Conservation (phyloP, 768 basidiomycete species). For the Daedaleopsis nitida region DNA sequence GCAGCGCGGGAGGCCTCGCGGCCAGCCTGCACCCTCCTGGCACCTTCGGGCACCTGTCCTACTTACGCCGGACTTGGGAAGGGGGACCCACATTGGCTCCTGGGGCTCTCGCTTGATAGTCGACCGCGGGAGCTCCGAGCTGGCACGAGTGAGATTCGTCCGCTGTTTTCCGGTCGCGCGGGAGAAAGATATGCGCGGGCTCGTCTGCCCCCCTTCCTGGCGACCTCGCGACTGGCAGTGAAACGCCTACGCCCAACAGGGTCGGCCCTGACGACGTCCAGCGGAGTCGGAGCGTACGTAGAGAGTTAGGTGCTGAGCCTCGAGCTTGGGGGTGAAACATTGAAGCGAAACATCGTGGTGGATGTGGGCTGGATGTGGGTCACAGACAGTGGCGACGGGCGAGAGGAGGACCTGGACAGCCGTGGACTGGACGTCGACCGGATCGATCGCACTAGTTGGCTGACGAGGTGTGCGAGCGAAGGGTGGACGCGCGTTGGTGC, state of each 20-base stretch:
- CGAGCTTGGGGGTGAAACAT: not conserved
- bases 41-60: not conserved
- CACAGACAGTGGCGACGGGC: too few species aligned
- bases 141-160: not conserved
- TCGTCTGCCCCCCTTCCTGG: not conserved
- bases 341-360: not conserved
- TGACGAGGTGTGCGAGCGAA: too few species aligned
- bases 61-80: not conserved
- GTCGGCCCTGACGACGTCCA: not conserved
- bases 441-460: too few species aligned
- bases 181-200: constrained; percentile 8
- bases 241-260: too few species aligned
- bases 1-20: not conserved
- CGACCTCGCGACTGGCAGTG: too few species aligned
- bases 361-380: not conserved
- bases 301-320: not conserved
- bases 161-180: constrained; percentile 7
- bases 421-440: too few species aligned
- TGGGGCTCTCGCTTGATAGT: too few species aligned
- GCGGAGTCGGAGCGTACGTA: not conserved
- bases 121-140: not conserved
- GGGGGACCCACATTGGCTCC: not conserved
- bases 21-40: not conserved
- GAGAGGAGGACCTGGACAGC: too few species aligned
- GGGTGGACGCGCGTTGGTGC: too few species aligned